Conservation (phyloP, 2,329 filamentous ascomycete species). For the Fusarium xyrophilum region DNA sequence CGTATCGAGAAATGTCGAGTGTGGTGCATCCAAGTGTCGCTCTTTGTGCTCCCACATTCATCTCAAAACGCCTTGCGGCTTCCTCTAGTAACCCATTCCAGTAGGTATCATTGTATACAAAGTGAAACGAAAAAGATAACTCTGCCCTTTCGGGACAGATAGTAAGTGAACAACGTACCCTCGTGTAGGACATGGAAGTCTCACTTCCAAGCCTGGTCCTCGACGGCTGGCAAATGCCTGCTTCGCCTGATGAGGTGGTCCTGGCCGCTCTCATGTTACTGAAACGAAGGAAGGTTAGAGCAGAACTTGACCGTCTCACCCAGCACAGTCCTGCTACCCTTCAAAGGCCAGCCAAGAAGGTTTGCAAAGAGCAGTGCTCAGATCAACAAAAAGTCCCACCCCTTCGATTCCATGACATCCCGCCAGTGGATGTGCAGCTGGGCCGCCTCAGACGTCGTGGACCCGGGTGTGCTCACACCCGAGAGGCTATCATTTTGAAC, state of each 20-base stretch:
- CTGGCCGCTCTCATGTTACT: slow-evolving; percentile 36
- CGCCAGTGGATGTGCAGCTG: slow-evolving; percentile 87
- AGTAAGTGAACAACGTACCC: slow-evolving; percentile 31
- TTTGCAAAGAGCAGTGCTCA: slow-evolving; percentile 51
- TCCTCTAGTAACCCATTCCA: slow-evolving; percentile 49
- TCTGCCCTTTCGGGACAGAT: slow-evolving; percentile 35
- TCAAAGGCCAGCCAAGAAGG: slow-evolving; percentile 50
- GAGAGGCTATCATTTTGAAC: slow-evolving; percentile 69
- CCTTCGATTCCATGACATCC: slow-evolving; percentile 89
- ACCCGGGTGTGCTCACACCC: slow-evolving; percentile 47
- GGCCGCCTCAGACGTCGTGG: slow-evolving; percentile 48
- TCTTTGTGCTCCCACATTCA: slow-evolving; percentile 36
- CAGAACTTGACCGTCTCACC: slow-evolving; percentile 29
- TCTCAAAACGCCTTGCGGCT: slow-evolving; percentile 50
- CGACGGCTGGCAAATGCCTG: slow-evolving; percentile 48
- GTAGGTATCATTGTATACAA: slow-evolving; percentile 46
- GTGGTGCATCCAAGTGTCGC: slow-evolving; percentile 44
- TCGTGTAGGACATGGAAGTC: slow-evolving; percentile 8
- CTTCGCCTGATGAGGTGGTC: slow-evolving; percentile 45
- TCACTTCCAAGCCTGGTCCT: slow-evolving; percentile 20
- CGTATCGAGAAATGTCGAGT: slow-evolving; percentile 38
- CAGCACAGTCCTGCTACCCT: slow-evolving; percentile 38
- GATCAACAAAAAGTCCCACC: slow-evolving; percentile 92
- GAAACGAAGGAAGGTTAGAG: slow-evolving; percentile 32
- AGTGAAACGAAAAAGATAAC: slow-evolving; percentile 24